Percentiles rank a stretch among this genome's conserved stretches.
phyloP scores from a whole-genome alignment of 345 rosid species.

The Raphanus raphanistrum region DNA sequence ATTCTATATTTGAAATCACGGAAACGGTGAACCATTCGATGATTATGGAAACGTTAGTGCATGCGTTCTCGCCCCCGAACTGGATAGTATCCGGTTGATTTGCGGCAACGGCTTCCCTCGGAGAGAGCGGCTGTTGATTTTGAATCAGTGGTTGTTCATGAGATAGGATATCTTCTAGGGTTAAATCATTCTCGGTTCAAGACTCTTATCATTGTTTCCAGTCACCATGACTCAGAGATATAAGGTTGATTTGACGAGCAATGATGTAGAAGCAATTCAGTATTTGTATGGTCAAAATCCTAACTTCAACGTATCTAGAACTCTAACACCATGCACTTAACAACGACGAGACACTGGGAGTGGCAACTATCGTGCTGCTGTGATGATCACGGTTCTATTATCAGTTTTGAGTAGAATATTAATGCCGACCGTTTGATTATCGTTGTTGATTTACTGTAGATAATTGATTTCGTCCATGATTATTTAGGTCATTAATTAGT shows the following conservation, averaged over 20 bases:
- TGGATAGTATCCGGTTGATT: constrained; percentile 58
- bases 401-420: constrained; percentile 32
- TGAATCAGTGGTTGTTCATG: constrained; percentile 89
- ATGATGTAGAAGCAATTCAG: constrained; percentile 76
- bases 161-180: constrained; percentile 75
- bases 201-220: constrained; percentile 80
- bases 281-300: constrained; percentile 83
- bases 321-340: constrained; percentile 41
- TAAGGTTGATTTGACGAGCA: constrained; percentile 55
- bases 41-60: constrained; percentile 82
- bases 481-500: neutral
- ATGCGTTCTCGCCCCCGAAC: constrained; percentile 83
- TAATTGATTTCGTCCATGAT: neutral
- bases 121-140: constrained; percentile 55
- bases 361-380: constrained; percentile 34
- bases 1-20: constrained; percentile 74
- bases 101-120: constrained; percentile 10
- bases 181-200: constrained; percentile 82
- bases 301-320: constrained; percentile 47
- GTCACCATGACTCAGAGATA: constrained; percentile 57
- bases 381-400: constrained; percentile 8
- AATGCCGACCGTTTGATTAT: constrained; percentile 33
- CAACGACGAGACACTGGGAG: constrained; percentile 43
- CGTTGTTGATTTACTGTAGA: constrained; percentile 28
- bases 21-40: constrained; percentile 90